phyloP scores from a whole-genome alignment of 2,329 filamentous ascomycete species.

The Fusarium domesticum region DNA sequence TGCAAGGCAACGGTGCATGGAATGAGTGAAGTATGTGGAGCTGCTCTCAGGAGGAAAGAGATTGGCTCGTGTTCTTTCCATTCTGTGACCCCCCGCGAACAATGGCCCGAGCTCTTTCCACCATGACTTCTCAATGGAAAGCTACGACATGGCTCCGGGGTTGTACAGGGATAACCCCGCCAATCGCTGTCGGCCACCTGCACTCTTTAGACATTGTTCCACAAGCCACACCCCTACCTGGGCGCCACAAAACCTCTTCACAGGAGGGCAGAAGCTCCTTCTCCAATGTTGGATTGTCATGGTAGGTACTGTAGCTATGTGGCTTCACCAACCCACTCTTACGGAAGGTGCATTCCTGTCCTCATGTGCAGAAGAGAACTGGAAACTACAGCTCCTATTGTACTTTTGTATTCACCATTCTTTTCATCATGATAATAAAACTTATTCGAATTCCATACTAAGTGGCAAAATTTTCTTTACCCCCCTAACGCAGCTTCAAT shows the following conservation, averaged over 20 bases:
- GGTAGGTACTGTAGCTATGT: too few species aligned
- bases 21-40: slow-evolving; percentile 15
- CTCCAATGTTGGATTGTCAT: too few species aligned
- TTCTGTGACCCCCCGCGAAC: slow-evolving; percentile 1
- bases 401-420: too few species aligned
- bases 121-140: neutral
- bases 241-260: neutral
- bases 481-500: neutral
- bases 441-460: too few species aligned
- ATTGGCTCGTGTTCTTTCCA: slow-evolving; percentile 4
- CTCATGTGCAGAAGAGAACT: too few species aligned
- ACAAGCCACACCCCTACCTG: neutral
- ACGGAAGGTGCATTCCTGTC: too few species aligned
- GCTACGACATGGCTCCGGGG: neutral
- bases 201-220: neutral
- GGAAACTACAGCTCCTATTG: too few species aligned
- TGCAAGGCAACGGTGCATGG: slow-evolving; percentile 2
- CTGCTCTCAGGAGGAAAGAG: slow-evolving; percentile 6
- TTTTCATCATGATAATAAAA: too few species aligned
- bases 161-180: neutral
- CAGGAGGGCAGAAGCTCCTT: too few species aligned
- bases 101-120: slow-evolving; percentile 17
- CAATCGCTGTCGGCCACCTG: neutral
- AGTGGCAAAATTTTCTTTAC: too few species aligned
- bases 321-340: neutral